A percentile compares a stretch with the other conserved stretches of the same genome.
phyloP scores from a whole-genome alignment of 2,329 filamentous ascomycete genomes.

The Pseudohalonectria lignicola region DNA sequence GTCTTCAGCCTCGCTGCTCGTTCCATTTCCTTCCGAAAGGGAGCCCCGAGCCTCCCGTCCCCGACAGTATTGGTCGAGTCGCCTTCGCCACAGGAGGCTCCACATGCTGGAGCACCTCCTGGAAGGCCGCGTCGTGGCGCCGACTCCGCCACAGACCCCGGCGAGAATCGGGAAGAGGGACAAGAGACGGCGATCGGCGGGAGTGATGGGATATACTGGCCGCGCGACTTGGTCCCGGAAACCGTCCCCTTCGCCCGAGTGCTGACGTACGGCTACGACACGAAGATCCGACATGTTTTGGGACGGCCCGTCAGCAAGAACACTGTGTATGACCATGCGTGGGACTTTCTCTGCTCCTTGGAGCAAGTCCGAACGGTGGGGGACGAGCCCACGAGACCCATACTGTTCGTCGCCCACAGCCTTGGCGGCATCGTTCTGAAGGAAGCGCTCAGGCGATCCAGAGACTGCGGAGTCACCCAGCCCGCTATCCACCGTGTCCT shows the following conservation, averaged over 20 bases:
- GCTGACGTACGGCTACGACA: constrained; percentile 18
- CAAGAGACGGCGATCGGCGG: too few relatives aligned
- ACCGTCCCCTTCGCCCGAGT: constrained; percentile 12
- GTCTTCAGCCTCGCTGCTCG: too few relatives aligned
- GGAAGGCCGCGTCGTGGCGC: too few relatives aligned
- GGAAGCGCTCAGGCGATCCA: constrained; percentile 9
- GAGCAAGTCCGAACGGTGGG: constrained; percentile 15
- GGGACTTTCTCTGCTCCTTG: constrained; percentile 20
- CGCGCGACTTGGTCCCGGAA: constrained; percentile 11
- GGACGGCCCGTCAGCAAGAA: constrained; percentile 2
- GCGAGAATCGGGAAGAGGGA: too few relatives aligned
- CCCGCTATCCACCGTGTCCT: constrained; percentile 9
- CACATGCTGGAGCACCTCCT: too few relatives aligned
- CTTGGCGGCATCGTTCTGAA: constrained; percentile 22
- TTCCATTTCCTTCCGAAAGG: too few relatives aligned
- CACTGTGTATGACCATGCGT: constrained; percentile 19
- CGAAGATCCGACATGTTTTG: constrained; percentile 11
- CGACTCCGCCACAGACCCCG: too few relatives aligned
- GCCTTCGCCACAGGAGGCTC: too few relatives aligned
- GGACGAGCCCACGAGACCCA: constrained; percentile 9
- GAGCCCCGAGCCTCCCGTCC: too few relatives aligned
- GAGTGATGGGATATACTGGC: constrained; percentile 12
- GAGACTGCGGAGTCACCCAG: constrained; percentile 2
- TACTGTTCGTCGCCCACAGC: constrained; percentile 21
- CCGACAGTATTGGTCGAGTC: too few relatives aligned